phyloP scores from a whole-genome alignment of 176 grass and related monocot genomes.

The Avena eriantha region DNA sequence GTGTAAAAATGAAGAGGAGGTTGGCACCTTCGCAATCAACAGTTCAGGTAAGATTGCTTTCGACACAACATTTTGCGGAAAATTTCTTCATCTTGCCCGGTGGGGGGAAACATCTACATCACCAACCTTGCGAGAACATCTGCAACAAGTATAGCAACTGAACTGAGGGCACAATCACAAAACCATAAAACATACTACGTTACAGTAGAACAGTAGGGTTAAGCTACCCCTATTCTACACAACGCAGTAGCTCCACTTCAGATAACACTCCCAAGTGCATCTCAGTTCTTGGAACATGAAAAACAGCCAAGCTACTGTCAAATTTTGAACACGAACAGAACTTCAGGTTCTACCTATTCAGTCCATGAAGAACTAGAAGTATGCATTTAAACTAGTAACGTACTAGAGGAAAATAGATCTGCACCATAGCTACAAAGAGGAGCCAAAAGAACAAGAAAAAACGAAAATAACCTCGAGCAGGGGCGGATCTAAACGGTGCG shows the following conservation, averaged over 20 bases:
- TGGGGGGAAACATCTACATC: slow-evolving; percentile 26
- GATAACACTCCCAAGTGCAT: not conserved
- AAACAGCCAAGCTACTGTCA: not conserved
- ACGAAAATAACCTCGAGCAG: not conserved
- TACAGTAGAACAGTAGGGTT: not conserved
- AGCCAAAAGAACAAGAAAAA: not conserved
- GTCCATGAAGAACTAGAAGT: not conserved
- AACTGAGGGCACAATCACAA: slow-evolving; percentile 16
- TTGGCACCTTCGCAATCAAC: slow-evolving; percentile 33
- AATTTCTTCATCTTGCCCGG: slow-evolving; percentile 33
- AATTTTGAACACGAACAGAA: not conserved
- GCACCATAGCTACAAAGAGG: not conserved
- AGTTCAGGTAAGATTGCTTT: slow-evolving; percentile 27
- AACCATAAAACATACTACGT: not conserved
- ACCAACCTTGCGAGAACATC: slow-evolving; percentile 12
- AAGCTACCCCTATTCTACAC: not conserved
- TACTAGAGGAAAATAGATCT: not conserved
- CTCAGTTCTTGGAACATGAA: not conserved
- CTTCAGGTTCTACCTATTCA: not conserved
- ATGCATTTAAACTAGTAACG: not conserved
- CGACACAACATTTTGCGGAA: not conserved
- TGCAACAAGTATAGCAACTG: slow-evolving; percentile 23
- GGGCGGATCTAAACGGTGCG: not conserved
- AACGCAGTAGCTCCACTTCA: not conserved
- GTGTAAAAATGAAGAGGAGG: slow-evolving; percentile 1